Base-by-base conservation (phyloP, 805 yeast genomes). In the Metschnikowia reukaufii region DNA sequence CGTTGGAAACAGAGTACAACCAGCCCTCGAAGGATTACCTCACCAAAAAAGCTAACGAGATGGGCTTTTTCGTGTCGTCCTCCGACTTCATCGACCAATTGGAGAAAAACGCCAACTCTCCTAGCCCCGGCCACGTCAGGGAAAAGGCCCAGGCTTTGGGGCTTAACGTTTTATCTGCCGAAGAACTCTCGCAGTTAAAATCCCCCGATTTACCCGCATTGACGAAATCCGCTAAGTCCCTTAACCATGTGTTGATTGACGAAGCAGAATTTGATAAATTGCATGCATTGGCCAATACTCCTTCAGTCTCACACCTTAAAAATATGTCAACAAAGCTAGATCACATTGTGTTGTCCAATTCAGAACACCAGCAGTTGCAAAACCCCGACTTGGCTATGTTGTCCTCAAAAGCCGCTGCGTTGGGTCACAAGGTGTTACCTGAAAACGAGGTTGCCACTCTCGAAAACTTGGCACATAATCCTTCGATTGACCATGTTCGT, bases 11-110 rank as follows among this genome's bases (percentile, higher is more conserved):
- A 0, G 69, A 68, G 18, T 52, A 60, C 45, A 68, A 65, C 20
- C 66, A 63, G 40, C 76, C 76, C 3, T 55, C 57, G 15, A 63
- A 63, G 47, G 61, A 56, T 1, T 69, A 68, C 45, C 50, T 70
- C 16, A 64, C 68, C 1, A 38, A 54, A 4, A 70, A 66, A 48
- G 73, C 76, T 12, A 66, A 67, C 49, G 61, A 64, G 16, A 45
- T 66, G 33, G 73, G 73, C 1, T 54, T 65, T 19, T 63, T 63
- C 17, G 56, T 70, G 2, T 54, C 70, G 0, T 51, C 73, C 1
- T 45, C 66, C 1, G 52, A 56, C 16, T 58, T 59, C 17, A 63
- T 67, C 41, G 73, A 69, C 17, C 62, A 66, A 25, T 50, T 72
- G 33, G 61, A 56, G 4, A 52, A 52, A n/a, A 45, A 40, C 16